Conservation (phyloP, 495 filamentous ascomycete species). For the Hypoxylon intermedium region DNA sequence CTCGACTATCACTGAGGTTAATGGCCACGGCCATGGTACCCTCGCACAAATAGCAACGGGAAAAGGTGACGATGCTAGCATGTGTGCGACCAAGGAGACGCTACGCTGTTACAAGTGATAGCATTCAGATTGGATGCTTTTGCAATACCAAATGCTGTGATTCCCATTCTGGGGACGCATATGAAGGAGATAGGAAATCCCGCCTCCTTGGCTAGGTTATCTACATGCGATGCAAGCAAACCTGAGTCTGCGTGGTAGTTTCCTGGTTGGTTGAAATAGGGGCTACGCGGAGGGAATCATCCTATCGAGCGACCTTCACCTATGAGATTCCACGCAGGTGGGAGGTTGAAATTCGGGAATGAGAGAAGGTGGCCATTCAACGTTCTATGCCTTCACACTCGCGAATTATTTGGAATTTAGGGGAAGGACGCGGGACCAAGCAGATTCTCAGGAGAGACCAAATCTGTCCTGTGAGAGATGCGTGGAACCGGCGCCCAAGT, state of each 20-base stretch:
- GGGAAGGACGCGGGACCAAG: no score
- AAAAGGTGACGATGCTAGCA: not conserved
- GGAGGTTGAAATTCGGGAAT: no score
- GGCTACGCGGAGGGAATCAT: no score
- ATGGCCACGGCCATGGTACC: not conserved
- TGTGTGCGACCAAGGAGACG: not conserved
- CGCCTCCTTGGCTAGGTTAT: slow-evolving; percentile 10
- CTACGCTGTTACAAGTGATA: not conserved
- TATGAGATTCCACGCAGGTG: no score
- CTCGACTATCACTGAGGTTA: not conserved
- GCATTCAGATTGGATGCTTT: slow-evolving; percentile 11
- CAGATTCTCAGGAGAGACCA: no score
- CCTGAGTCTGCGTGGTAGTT: not conserved
- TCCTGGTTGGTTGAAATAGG: slow-evolving; percentile 9
- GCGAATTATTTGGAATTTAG: no score
- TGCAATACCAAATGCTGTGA: slow-evolving; percentile 27
- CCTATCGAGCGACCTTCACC: no score
- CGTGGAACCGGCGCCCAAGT: no score
- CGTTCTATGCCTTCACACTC: no score
- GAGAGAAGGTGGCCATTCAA: no score
- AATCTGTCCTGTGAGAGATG: no score
- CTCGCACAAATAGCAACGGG: not conserved
- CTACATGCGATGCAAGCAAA: slow-evolving; percentile 21
- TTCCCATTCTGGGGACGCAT: slow-evolving; percentile 7
- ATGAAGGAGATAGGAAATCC: not conserved